Base-by-base conservation (phyloP, 2,329 filamentous ascomycete species). In the Polychaeton citri region DNA sequence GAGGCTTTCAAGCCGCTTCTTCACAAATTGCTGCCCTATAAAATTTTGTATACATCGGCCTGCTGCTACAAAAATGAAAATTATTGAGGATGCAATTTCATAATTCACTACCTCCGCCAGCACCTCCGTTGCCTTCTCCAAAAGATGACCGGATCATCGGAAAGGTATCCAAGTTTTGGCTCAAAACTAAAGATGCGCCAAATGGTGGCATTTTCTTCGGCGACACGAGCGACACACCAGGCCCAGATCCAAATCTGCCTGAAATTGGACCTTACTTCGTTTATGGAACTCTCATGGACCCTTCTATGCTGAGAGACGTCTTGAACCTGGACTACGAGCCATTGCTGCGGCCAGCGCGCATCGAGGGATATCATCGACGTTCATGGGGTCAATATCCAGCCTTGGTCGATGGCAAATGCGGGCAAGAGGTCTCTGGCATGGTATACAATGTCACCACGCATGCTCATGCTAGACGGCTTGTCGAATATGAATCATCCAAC, bases 371-470 rank as follows among this genome's bases (percentile, higher is more conserved):
- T 2, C 28, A 35, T 4, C 30, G 64, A 28, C 44, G 47, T 30
- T 54, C 47, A 3, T 64, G 61, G 61, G 42, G 39, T 9, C 62
- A 58, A 39, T 64, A 64, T 42, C 57, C 53, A 15, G 61, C 60
- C 1, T 38, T 65, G 6, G 45, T 63, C 9, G 50, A 64, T 41
- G 54, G 46, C 1, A 18, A 40, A 3, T 16, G 19, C 15, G 37
- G 28, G 2, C 38, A 31, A 8, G 37, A 18, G 1, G 47, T 61
- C 7, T 5, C 46, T 8, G 59, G 58, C 5, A 47, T 31, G 15
- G 55, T 53, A 8, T 60, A 55, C 36, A 34, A 47, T 5, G 56
- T 64, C 6, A 15, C 34, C 12, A 44, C 37, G 6, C 39, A 45
- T 17, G 50, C 54, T 19, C 42, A 57, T 18, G 60, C 62, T 42